phyloP scores from a whole-genome alignment of 2,329 filamentous ascomycete species.

The Byssoonygena ceratinophila region DNA sequence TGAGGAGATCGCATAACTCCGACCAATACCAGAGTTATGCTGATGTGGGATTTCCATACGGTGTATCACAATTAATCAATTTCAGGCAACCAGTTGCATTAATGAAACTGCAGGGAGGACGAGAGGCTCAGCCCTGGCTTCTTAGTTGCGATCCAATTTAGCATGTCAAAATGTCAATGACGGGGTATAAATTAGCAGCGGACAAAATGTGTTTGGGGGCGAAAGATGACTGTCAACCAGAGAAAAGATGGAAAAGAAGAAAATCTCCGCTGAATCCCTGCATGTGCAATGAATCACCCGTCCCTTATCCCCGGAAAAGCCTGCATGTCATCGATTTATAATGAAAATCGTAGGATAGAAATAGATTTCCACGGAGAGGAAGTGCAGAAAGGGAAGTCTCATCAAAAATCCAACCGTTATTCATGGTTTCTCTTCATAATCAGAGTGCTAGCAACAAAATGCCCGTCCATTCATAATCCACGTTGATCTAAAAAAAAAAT shows the following conservation, averaged over 20 bases:
- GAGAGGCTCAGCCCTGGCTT: neutral
- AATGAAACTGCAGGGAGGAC: neutral
- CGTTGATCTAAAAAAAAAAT: neutral
- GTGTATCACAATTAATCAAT: too few species aligned
- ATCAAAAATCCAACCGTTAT: slow-evolving; percentile 2
- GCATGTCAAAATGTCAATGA: neutral
- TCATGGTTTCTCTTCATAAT: neutral
- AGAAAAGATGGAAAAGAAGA: neutral
- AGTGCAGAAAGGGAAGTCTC: neutral
- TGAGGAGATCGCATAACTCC: too few species aligned
- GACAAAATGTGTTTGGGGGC: neutral
- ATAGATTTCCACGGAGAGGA: neutral
- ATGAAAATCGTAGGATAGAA: too few species aligned
- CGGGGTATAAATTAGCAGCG: neutral
- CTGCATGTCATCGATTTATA: too few species aligned
- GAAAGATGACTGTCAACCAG: neutral
- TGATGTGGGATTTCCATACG: too few species aligned
- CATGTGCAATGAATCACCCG: too few species aligned
- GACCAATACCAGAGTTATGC: too few species aligned
- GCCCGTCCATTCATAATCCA: neutral
- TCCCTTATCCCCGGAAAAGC: too few species aligned
- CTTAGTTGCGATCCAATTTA: neutral
- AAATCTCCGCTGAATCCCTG: too few species aligned
- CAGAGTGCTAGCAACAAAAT: neutral
- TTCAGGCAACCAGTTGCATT: too few species aligned